Percentiles rank a stretch among this genome's conserved stretches.
Evolutionary conservation across 306 rosid genomes (phyloP).

Genomic region (Oemleria cerasiformis): DNA sequence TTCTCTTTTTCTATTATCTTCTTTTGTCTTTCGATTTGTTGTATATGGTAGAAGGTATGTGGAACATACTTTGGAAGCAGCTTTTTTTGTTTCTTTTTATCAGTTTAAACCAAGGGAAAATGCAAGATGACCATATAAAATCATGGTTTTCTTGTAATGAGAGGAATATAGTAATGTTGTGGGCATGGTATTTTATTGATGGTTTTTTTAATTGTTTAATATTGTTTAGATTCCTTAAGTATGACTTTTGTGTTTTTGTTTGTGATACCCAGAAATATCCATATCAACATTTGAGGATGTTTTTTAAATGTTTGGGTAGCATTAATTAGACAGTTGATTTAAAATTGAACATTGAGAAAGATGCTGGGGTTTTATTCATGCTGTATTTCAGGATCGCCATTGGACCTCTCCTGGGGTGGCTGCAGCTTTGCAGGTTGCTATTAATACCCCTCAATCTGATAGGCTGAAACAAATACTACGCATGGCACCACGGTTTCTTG

Average conservation of each 20-base stretch:
- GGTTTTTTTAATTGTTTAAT: not conserved
- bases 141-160: not conserved
- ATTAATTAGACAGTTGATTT: not conserved
- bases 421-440: constrained; percentile 55
- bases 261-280: not conserved
- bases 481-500: constrained; percentile 68
- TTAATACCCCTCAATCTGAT: constrained; percentile 66
- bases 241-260: not conserved
- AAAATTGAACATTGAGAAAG: not conserved
- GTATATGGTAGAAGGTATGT: not conserved
- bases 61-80: not conserved
- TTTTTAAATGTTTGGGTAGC: not conserved
- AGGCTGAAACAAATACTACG: constrained; percentile 69
- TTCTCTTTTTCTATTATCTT: not conserved
- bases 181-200: not conserved
- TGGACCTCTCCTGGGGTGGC: constrained; percentile 90
- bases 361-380: constrained; percentile 23
- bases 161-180: not conserved
- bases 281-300: not conserved
- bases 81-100: not conserved
- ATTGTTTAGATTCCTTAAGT: not conserved
- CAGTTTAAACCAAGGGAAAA: not conserved
- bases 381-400: constrained; percentile 76
- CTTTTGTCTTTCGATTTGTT: not conserved
- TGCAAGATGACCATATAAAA: not conserved